Base-by-base conservation (phyloP, 331 rosid genomes). In the Stylosanthes scabra region DNA sequence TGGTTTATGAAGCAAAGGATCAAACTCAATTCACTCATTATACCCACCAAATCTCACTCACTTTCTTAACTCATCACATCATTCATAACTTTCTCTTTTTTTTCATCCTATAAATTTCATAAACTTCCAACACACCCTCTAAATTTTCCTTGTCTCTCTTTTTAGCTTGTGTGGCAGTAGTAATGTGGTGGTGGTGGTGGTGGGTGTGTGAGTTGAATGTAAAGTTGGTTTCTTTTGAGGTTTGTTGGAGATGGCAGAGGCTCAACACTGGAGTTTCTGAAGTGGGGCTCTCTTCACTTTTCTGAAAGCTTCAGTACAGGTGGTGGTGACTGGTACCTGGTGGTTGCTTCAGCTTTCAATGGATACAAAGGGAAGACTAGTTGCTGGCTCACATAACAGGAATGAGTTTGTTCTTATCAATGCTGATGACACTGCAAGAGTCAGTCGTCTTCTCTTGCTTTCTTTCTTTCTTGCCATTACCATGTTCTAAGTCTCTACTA, bases 311-410 rank as follows among this genome's bases (percentile, higher is more conserved):
- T 80, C 62, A 11, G 54, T 47, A 11, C 54, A 65, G 71, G 59
- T 46, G n/a, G 61, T 40, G 41, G 15, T 49, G 14, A 49, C 27
- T 63, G 75, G 42, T 44, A 59, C 63, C 14, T 70, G 65, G 15
- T 49, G 64, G 28, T 68, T 60, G 37, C 64, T 60, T 66, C 80
- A 16, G 37, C 37, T 68, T 60, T 66, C 80, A 16, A 90, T 90
- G 97, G 89, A 76, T 28, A 86, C 92, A 63, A 85, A 83, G 49
- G 93, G 97, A 28, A 58, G 92, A 74, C 83, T 90, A 8, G 55
- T 90, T 81, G 92, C 97, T 2, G 93, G 97, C 7, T 90, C 97
- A 46, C 97, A 90, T 74, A 88, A 88, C 80, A 85, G 97, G 81
- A 88, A 90, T 66, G 97, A 88, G 81, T 90, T 90, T 76, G 90